Percentiles rank a stretch among this genome's conserved stretches.
phyloP scores from a whole-genome alignment of 768 basidiomycete genomes.

The Mycena indigotica region DNA sequence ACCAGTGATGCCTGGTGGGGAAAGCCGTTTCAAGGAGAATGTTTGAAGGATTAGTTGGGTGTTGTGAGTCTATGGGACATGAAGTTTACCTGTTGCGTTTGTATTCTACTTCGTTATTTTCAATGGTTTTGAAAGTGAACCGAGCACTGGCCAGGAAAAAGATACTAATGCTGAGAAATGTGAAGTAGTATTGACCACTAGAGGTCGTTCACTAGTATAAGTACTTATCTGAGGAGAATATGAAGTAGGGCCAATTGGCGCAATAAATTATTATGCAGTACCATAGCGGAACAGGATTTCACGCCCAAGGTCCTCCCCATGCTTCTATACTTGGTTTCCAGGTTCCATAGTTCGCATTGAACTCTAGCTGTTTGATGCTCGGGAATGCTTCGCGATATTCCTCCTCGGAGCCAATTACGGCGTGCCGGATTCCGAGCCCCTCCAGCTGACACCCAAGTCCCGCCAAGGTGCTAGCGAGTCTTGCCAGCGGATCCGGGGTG shows the following conservation, averaged over 20 bases:
- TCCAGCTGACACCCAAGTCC: neutral
- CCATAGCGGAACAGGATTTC: too few species aligned
- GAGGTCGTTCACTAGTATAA: too few species aligned
- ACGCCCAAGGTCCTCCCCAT: neutral
- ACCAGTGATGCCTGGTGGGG: constrained; percentile 13
- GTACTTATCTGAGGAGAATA: too few species aligned
- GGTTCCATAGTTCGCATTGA: neutral
- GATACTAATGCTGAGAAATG: too few species aligned
- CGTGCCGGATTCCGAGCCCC: neutral
- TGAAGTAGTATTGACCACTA: too few species aligned
- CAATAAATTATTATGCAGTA: too few species aligned
- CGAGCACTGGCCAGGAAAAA: too few species aligned
- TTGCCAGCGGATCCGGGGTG: neutral
- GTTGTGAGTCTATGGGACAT: too few species aligned
- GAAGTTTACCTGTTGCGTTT: too few species aligned
- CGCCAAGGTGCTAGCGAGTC: neutral
- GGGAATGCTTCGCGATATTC: neutral
- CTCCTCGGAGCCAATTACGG: neutral
- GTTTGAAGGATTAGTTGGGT: constrained; percentile 2
- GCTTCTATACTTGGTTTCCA: neutral
- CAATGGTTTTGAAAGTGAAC: too few species aligned
- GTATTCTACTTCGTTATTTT: too few species aligned
- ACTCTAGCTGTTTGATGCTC: neutral
- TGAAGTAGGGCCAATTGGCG: too few species aligned
- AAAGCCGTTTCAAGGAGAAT: constrained; percentile 27